phyloP scores from a whole-genome alignment of 78 protist genomes.

The Cavenderia fasciculata region DNA sequence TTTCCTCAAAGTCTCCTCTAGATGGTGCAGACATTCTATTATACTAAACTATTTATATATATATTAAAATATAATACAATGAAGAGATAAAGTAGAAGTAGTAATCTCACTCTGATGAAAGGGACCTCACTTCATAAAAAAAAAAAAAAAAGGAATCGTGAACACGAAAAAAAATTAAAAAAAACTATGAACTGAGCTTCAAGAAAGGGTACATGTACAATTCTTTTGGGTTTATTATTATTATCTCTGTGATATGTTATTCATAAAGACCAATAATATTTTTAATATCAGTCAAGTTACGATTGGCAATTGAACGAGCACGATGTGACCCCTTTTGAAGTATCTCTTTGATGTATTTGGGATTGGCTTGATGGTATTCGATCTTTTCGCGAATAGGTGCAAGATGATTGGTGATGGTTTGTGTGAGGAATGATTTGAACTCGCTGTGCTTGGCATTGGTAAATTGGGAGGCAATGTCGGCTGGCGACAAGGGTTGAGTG shows the following conservation, averaged over 20 bases:
- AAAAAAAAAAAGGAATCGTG: too few species aligned
- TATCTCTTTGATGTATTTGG: conserved; percentile 29
- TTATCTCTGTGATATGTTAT: neutral
- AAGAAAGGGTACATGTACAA: too few species aligned
- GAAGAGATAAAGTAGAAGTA: too few species aligned
- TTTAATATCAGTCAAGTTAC: conserved; percentile 60
- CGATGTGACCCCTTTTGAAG: conserved; percentile 38
- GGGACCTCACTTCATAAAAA: too few species aligned
- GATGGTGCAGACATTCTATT: conserved; percentile 7
- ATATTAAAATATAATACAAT: too few species aligned
- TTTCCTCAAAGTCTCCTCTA: conserved; percentile 71
- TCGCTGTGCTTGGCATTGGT: neutral
- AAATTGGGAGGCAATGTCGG: conserved; percentile 18
- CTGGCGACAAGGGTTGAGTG: neutral
- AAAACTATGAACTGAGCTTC: too few species aligned
- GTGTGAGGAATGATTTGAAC: conserved; percentile 29
- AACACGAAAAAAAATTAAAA: too few species aligned
- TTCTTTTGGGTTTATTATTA: too few species aligned
- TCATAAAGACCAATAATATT: conserved; percentile 54
- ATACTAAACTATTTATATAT: too few species aligned
- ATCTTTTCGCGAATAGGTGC: conserved; percentile 73
- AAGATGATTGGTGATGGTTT: conserved; percentile 16
- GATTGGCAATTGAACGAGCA: conserved; percentile 61
- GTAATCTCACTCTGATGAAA: too few species aligned
- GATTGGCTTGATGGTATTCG: conserved; percentile 33